phyloP scores from a whole-genome alignment of 2,329 filamentous ascomycete genomes.

The Aureobasidium sp. region DNA sequence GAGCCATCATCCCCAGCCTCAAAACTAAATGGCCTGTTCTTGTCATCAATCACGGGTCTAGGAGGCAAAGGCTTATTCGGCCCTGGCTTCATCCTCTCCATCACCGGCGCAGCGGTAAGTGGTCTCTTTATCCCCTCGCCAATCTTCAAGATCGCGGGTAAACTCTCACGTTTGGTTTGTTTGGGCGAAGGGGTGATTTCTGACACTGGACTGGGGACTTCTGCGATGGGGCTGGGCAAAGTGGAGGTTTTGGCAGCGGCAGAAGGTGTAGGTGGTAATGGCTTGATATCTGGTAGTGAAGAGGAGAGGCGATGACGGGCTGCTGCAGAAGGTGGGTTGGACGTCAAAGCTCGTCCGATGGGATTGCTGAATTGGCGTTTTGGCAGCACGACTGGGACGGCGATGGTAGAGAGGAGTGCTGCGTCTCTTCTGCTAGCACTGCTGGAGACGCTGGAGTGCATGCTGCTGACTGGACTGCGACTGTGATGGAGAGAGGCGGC shows the following conservation, averaged over 20 bases:
- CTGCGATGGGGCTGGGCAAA: background rate
- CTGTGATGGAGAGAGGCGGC: background rate
- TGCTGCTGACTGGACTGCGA: background rate
- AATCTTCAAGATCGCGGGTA: background rate
- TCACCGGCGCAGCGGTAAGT: background rate
- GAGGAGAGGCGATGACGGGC: background rate
- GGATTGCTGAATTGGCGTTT: background rate
- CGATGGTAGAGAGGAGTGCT: background rate
- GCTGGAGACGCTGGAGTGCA: background rate
- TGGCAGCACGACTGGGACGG: background rate
- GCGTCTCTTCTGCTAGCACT: background rate
- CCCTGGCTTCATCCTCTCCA: background rate
- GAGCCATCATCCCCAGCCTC: background rate
- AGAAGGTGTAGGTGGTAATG: background rate
- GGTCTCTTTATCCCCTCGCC: background rate
- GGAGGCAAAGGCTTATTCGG: slow-evolving; percentile 4
- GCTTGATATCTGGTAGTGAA: background rate
- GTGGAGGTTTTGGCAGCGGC: background rate
- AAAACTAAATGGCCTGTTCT: slow-evolving; percentile 4
- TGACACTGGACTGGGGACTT: background rate
- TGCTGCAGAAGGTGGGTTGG: background rate
- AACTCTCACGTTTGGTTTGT: background rate
- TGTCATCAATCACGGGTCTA: background rate
- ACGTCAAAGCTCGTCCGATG: background rate
- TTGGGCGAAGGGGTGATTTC: background rate